Evolutionary conservation across 352 stramenopile species (phyloP).

Genomic region (Elongisporangium anandrum): DNA sequence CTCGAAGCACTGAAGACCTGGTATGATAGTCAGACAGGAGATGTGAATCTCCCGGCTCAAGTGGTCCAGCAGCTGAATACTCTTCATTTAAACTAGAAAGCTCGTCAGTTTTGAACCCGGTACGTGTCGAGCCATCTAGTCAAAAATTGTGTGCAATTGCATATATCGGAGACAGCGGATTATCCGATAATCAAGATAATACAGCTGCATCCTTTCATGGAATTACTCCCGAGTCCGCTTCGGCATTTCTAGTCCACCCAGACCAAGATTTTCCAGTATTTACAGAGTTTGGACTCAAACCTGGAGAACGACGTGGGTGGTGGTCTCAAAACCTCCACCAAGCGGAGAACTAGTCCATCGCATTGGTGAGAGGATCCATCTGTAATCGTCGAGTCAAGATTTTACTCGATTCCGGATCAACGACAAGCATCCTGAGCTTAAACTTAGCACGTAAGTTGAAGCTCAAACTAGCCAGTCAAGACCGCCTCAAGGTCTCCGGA

Average conservation of each 20-base stretch:
- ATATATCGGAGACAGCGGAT: background rate
- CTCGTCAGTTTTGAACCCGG: slow-evolving; percentile 1
- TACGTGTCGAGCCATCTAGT: slow-evolving; percentile 2
- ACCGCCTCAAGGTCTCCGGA: background rate
- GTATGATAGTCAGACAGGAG: background rate
- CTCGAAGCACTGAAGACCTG: no score
- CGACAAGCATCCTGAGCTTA: background rate
- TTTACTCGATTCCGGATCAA: background rate
- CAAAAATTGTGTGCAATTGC: background rate
- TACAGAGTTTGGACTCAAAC: background rate
- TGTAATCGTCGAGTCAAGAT: background rate
- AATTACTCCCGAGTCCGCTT: background rate
- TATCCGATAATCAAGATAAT: background rate
- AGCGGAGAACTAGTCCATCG: background rate
- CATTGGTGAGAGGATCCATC: background rate
- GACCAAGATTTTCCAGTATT: background rate
- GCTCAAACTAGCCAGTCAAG: background rate
- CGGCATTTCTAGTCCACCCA: background rate
- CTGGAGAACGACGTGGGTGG: background rate
- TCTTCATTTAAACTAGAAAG: slow-evolving; percentile 1
- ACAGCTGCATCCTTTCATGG: background rate
- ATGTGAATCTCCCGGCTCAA: background rate
- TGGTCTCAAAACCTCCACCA: background rate
- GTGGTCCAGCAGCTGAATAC: background rate
- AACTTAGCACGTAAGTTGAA: background rate